Conservation (phyloP, 768 basidiomycete species). For the Suillus variegatus region DNA sequence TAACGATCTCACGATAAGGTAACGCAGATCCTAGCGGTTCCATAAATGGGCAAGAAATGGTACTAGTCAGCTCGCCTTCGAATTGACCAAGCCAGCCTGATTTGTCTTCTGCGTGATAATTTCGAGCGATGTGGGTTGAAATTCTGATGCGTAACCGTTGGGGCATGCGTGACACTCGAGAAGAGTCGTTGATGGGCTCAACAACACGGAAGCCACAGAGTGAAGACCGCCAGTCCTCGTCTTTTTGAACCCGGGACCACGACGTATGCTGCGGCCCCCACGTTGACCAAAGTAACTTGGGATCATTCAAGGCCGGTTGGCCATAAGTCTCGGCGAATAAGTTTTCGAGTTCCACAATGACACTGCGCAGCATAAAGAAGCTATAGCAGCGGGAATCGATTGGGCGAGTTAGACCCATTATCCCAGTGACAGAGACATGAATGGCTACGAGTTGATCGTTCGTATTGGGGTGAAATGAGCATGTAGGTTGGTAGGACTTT, state of each 20-base stretch:
- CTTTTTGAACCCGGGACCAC: constrained; percentile 54
- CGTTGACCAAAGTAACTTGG: not conserved
- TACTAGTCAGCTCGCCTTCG: constrained; percentile 16
- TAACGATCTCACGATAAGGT: not conserved
- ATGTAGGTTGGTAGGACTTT: not conserved
- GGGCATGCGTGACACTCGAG: not conserved
- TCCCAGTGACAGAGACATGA: constrained; percentile 45
- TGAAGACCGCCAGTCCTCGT: constrained; percentile 21
- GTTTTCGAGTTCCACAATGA: constrained; percentile 32
- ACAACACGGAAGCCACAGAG: constrained; percentile 51
- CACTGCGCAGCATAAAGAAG: constrained; percentile 49
- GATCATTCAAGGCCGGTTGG: not conserved
- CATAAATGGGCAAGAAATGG: constrained; percentile 16
- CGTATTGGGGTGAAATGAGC: constrained; percentile 38
- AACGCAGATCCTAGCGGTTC: not conserved
- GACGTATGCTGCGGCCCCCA: constrained; percentile 44
- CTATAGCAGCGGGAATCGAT: constrained; percentile 48
- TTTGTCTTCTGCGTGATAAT: constrained; percentile 8
- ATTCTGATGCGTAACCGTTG: constrained; percentile 37
- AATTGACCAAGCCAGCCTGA: constrained; percentile 27
- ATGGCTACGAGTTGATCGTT: constrained; percentile 53
- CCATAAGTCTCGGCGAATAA: not conserved
- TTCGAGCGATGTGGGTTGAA: constrained; percentile 32
- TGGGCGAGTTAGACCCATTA: constrained; percentile 31
- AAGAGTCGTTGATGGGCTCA: constrained; percentile 31